These are phyloP conservation scores for Glycine tomentella DNA, from an alignment of 306 rosid genomes.

Conservation along the genomic window DNA sequence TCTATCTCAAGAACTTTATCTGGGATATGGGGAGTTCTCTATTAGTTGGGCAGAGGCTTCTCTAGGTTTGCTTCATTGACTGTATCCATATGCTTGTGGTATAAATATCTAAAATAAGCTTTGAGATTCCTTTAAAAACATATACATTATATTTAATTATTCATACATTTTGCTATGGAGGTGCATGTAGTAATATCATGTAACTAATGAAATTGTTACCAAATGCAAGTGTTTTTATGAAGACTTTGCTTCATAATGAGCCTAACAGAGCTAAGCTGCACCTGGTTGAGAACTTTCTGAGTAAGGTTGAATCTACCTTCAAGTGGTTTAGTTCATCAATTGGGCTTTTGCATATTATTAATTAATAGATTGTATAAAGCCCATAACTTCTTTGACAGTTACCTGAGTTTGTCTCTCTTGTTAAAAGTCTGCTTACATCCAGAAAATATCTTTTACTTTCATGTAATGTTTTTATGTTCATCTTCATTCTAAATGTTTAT, in stretches of 20 bases:
- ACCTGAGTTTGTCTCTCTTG: background rate
- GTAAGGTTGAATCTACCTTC: slow-evolving; percentile 3
- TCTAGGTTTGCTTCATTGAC: slow-evolving; percentile 1
- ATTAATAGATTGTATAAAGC: too few species aligned
- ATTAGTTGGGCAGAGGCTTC: background rate
- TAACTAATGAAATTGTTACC: background rate
- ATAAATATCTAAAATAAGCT: slow-evolving; percentile 6
- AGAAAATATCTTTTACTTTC: background rate
- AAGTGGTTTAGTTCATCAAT: slow-evolving; percentile 10
- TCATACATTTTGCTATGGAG: background rate
- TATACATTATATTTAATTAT: background rate
- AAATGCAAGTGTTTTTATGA: background rate
- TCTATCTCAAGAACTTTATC: background rate
- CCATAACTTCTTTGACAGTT: slow-evolving; percentile 5
- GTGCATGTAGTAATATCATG: background rate
- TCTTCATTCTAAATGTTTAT: slow-evolving; percentile 9
- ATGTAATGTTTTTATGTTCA: slow-evolving; percentile 22
- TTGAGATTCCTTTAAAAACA: slow-evolving; percentile 20
- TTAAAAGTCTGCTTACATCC: slow-evolving; percentile 7
- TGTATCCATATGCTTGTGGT: background rate
- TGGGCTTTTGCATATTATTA: background rate
- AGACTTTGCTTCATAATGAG: background rate
- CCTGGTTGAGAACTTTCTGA: background rate
- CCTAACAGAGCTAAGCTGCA: background rate
- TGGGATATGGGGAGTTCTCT: background rate